phyloP scores from a whole-genome alignment of 345 rosid species.

The Aethionema arabicum region DNA sequence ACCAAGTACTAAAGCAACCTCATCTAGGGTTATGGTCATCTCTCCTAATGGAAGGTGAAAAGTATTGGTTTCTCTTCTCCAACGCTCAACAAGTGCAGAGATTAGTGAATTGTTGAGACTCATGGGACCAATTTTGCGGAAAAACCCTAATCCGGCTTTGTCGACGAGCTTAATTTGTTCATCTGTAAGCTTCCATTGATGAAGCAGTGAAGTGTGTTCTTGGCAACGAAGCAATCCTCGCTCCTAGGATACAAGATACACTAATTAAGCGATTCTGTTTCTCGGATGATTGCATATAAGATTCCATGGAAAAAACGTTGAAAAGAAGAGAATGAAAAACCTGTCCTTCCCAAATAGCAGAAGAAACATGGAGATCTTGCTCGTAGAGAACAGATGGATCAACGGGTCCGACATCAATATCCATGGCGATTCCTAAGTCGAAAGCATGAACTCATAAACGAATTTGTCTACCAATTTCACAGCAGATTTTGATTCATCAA shows the following conservation, averaged over 20 bases:
- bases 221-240: constrained; percentile 77
- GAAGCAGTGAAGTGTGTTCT: constrained; percentile 68
- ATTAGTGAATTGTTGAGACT: constrained; percentile 65
- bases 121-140: constrained; percentile 63
- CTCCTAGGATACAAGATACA: constrained; percentile 40
- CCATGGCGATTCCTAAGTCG: constrained; percentile 21
- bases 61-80: constrained; percentile 74
- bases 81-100: constrained; percentile 71
- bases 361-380: constrained; percentile 42
- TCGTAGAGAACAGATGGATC: constrained; percentile 40
- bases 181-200: constrained; percentile 60
- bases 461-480: not conserved
- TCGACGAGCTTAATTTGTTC: constrained; percentile 62
- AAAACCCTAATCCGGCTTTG: constrained; percentile 65
- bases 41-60: constrained; percentile 68
- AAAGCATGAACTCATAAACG: not conserved
- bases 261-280: not conserved
- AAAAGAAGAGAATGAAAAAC: constrained; percentile 16
- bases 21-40: constrained; percentile 58
- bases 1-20: constrained; percentile 63
- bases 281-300: not conserved
- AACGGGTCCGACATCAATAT: constrained; percentile 41
- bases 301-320: not conserved
- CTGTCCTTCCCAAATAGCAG: constrained; percentile 44
- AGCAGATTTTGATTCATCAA: not conserved